Conservation (phyloP, 805 yeast genomes). For the Kuraishia ogatae region DNA sequence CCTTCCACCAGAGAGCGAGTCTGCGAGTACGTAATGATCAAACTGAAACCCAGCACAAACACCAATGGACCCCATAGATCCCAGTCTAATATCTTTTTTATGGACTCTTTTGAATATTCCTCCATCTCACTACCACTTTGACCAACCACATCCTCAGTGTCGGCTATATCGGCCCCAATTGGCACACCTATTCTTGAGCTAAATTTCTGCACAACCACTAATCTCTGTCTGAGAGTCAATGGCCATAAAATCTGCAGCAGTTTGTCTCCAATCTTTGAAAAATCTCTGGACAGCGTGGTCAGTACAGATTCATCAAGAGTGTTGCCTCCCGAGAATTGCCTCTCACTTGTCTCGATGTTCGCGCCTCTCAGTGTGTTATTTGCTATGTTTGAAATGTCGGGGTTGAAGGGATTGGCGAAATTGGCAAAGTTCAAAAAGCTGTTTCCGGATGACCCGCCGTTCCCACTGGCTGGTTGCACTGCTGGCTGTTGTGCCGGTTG, state of each 20-base stretch:
- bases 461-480: not conserved
- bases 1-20: slow-evolving; percentile 18
- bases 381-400: slow-evolving; percentile 11
- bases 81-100: slow-evolving; percentile 40
- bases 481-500: slow-evolving; percentile 1
- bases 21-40: slow-evolving; percentile 37
- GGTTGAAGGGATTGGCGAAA: slow-evolving; percentile 24
- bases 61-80: slow-evolving; percentile 57
- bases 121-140: slow-evolving; percentile 13
- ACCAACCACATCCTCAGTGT: slow-evolving; percentile 10
- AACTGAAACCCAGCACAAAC: slow-evolving; percentile 38
- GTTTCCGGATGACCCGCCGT: slow-evolving; percentile 1
- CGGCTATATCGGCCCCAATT: slow-evolving; percentile 6
- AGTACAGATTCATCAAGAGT: slow-evolving; percentile 50
- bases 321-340: slow-evolving; percentile 49
- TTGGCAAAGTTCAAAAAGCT: slow-evolving; percentile 19
- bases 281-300: slow-evolving; percentile 31
- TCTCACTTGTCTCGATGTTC: slow-evolving; percentile 27
- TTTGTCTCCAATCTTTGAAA: slow-evolving; percentile 24
- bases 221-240: slow-evolving; percentile 19
- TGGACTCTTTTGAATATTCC: slow-evolving; percentile 25
- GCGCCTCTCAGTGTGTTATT: slow-evolving; percentile 14
- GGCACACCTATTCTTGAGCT: slow-evolving; percentile 15
- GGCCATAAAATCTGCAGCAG: slow-evolving; percentile 28
- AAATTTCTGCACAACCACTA: slow-evolving; percentile 18